phyloP scores from a whole-genome alignment of 345 rosid genomes.

The Rubroshorea leprosula region DNA sequence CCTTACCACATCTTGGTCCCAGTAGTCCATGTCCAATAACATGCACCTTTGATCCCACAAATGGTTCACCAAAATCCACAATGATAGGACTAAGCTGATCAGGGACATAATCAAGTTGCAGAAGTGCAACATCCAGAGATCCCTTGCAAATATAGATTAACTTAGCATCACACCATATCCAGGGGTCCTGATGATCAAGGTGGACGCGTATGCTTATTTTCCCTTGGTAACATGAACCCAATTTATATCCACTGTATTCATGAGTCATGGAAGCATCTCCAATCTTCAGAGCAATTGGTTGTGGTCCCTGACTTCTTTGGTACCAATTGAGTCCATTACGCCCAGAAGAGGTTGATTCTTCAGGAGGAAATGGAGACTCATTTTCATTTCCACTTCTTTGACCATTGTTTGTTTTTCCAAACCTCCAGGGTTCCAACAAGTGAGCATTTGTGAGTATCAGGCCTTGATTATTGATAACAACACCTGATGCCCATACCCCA shows the following conservation, averaged over 20 bases:
- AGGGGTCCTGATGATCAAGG: slow-evolving; percentile 54
- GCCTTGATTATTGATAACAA: slow-evolving; percentile 74
- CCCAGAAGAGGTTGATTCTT: slow-evolving; percentile 30
- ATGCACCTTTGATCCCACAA: slow-evolving; percentile 63
- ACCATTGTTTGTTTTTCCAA: slow-evolving; percentile 58
- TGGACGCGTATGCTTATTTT: slow-evolving; percentile 57
- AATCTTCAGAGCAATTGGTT: slow-evolving; percentile 14
- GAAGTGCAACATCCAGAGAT: slow-evolving; percentile 77
- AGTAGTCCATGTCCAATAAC: slow-evolving; percentile 85
- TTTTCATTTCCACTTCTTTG: slow-evolving; percentile 22
- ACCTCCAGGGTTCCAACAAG: slow-evolving; percentile 93
- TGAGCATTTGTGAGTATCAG: slow-evolving; percentile 91
- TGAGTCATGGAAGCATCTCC: slow-evolving; percentile 23
- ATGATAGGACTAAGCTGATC: slow-evolving; percentile 48
- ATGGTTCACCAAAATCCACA: slow-evolving; percentile 44
- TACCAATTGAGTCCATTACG: no score
- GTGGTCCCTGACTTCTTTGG: slow-evolving; percentile 21
- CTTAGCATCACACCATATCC: slow-evolving; percentile 79
- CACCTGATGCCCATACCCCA: slow-evolving; percentile 92
- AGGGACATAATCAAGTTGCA: slow-evolving; percentile 60
- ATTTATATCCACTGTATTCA: slow-evolving; percentile 26
- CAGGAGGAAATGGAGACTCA: slow-evolving; percentile 17
- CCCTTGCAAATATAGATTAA: slow-evolving; percentile 68
- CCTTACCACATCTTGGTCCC: slow-evolving; percentile 82
- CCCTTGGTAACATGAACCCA: slow-evolving; percentile 31